Evolutionary conservation across 2,329 filamentous ascomycete species (phyloP), one percentile per base, ranked within the genome.

Genomic region (Epichloe festucae): DNA sequence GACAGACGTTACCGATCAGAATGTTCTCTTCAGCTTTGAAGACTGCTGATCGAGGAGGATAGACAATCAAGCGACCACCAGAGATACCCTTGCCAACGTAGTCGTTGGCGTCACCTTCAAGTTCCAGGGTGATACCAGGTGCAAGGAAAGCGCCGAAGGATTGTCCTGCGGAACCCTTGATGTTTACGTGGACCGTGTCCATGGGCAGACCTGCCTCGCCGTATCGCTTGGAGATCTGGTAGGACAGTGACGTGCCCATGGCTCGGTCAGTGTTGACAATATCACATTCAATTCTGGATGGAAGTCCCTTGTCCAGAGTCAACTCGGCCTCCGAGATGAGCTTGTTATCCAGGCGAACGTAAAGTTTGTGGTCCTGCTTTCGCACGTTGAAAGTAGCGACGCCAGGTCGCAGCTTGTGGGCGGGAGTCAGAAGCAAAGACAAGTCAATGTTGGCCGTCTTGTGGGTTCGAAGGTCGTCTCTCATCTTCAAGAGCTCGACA

Each of bases 11-110:
- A 56, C 91, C 91, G 52, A 96, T 83, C 50, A 97, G 77, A 46
- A 96, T 79, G 68, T 96, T 97, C 73, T 96, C 90, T 69, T 97
- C 91, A 1, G 91, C 89, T 74, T 94, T 95, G 79, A 89, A 97
- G 3, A 91, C 85, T 50, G 91, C 87, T 45, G 85, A 82, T 46
- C 90, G 87, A 46, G 90, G 89, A 55, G 91, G 91, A 67, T 96
- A 97, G 63, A 97, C 78, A 63, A 96, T 95, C 58, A 97, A 72
- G 52, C 90, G 86, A 67, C 91, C 91, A 67, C 91, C 91, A 51
- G 90, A 96, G 35, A 97, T 74, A 64, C 90, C 89, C 76, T 97
- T 97, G 59, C 91, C 91, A 52, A 97, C 90, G 61, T 96, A 97
- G 67, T 97, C 91, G 68, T 97, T 97, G 65, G 89, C 76, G 66